Conservation (phyloP, 2,329 filamentous ascomycete genomes). For the Ophiosphaerella korrae region DNA sequence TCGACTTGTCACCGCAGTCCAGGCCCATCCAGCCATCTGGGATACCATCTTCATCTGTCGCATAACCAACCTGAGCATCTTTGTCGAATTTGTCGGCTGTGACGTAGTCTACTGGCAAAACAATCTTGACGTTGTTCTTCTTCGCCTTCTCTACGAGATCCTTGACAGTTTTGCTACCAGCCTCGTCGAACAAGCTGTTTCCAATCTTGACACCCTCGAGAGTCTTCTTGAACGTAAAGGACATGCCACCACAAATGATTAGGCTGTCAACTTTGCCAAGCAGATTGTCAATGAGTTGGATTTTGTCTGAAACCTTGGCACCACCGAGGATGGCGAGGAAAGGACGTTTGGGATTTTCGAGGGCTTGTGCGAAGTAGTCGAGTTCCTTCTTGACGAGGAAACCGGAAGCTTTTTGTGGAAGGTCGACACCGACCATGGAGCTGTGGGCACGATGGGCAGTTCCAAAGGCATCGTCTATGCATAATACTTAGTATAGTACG, state of each 20-base stretch:
- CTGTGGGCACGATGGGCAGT: conserved; percentile 98
- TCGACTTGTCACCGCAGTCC: conserved; percentile 87
- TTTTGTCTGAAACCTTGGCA: conserved; percentile 99
- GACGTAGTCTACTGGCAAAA: conserved; percentile 92
- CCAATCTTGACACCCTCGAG: conserved; percentile 89
- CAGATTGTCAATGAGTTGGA: conserved; percentile 98
- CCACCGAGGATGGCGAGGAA: conserved; percentile 99
- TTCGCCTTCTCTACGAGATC: conserved; percentile 93
- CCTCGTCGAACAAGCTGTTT: conserved; percentile 89
- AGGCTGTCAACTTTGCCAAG: conserved; percentile 97
- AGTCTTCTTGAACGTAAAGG: conserved; percentile 99
- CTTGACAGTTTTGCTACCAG: conserved; percentile 87
- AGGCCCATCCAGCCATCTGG: conserved; percentile 98
- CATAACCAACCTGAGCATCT: conserved; percentile 79
- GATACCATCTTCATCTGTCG: conserved; percentile 86
- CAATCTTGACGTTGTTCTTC: conserved; percentile 93
- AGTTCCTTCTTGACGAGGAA: conserved; percentile 99
- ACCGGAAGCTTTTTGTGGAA: conserved; percentile 94
- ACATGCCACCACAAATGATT: conserved; percentile 97
- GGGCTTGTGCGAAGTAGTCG: conserved; percentile 97
- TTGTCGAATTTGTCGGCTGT: conserved; percentile 93
- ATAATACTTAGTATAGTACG: no score
- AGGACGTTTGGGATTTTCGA: conserved; percentile 89
- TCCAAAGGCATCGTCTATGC: conserved; percentile 90
- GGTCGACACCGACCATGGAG: conserved; percentile 96